phyloP scores from a whole-genome alignment of 2,329 filamentous ascomycete genomes.

The Hypocreales sp. region DNA sequence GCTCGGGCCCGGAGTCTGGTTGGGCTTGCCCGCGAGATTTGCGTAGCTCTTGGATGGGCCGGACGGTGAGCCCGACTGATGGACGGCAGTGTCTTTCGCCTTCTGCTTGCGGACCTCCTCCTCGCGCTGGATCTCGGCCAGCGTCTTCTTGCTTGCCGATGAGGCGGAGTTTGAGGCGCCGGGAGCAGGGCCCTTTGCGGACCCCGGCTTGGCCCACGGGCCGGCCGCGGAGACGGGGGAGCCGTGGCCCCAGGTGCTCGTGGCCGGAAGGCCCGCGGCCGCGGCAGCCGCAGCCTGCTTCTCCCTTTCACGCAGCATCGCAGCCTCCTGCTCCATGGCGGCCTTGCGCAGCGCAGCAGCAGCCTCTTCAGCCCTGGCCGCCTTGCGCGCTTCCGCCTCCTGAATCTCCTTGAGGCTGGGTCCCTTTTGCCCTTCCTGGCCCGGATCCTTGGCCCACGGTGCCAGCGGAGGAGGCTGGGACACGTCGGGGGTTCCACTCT shows the following conservation, averaged over 20 bases:
- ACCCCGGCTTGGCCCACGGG: slow-evolving; percentile 52
- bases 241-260: slow-evolving; percentile 75
- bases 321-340: slow-evolving; percentile 63
- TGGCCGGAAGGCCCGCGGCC: slow-evolving; percentile 70
- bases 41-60: slow-evolving; percentile 75
- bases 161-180: slow-evolving; percentile 9
- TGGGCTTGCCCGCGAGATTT: slow-evolving; percentile 73
- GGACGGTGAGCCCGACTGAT: slow-evolving; percentile 31
- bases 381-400: slow-evolving; percentile 84
- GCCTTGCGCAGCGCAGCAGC: slow-evolving; percentile 65
- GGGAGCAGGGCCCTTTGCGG: slow-evolving; percentile 21
- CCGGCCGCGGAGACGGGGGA: slow-evolving; percentile 53
- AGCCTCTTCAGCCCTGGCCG: slow-evolving; percentile 72
- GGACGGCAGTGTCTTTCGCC: slow-evolving; percentile 32
- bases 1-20: slow-evolving; percentile 17
- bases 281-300: slow-evolving; percentile 32
- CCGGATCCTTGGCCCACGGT: slow-evolving; percentile 85
- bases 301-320: slow-evolving; percentile 42
- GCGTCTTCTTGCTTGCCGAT: slow-evolving; percentile 58
- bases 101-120: slow-evolving; percentile 72
- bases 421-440: slow-evolving; percentile 55
- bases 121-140: slow-evolving; percentile 93
- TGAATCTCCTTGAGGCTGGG: slow-evolving; percentile 95
- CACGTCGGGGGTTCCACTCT: slow-evolving; percentile 58
- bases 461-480: slow-evolving; percentile 57